phyloP scores from a whole-genome alignment of 805 yeast species.

The Metschnikowia arizonensis region DNA sequence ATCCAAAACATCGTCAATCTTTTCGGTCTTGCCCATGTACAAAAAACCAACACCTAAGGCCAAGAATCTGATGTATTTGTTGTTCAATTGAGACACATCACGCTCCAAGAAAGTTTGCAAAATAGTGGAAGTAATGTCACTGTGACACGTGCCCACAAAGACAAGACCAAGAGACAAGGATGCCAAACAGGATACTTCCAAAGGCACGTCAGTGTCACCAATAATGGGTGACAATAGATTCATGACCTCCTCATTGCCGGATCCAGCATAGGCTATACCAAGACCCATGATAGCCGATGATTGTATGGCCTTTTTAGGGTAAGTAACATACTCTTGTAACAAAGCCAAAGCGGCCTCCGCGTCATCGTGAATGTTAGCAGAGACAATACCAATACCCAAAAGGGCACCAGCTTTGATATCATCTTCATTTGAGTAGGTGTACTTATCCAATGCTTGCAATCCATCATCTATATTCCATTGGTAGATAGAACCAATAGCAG shows the following conservation, averaged over 20 bases:
- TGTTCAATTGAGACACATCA: constrained; percentile 67
- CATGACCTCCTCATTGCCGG: constrained; percentile 78
- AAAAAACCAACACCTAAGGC: constrained; percentile 88
- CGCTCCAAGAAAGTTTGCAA: constrained; percentile 88
- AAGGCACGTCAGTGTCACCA: constrained; percentile 65
- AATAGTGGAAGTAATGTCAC: constrained; percentile 89
- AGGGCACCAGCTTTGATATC: constrained; percentile 95
- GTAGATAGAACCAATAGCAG: constrained; percentile 82
- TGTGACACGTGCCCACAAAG: constrained; percentile 93
- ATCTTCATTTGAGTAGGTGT: constrained; percentile 76
- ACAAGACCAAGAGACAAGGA: constrained; percentile 91
- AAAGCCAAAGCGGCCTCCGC: constrained; percentile 88
- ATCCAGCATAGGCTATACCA: constrained; percentile 93
- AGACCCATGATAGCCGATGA: constrained; percentile 85
- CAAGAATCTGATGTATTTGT: constrained; percentile 85
- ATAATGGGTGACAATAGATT: constrained; percentile 77
- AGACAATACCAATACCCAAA: constrained; percentile 89
- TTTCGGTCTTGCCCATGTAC: constrained; percentile 91
- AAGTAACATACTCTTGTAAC: constrained; percentile 76
- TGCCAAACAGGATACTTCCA: constrained; percentile 81
- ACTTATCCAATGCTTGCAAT: constrained; percentile 83
- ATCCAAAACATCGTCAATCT: constrained; percentile 89
- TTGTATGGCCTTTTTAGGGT: constrained; percentile 58
- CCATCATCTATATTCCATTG: constrained; percentile 93
- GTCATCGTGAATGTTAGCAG: constrained; percentile 92